A percentile compares a stretch with the other conserved stretches of the same genome.
Conservation (phyloP, 2,329 filamentous ascomycete species). For the Trichoderma hamatum region DNA sequence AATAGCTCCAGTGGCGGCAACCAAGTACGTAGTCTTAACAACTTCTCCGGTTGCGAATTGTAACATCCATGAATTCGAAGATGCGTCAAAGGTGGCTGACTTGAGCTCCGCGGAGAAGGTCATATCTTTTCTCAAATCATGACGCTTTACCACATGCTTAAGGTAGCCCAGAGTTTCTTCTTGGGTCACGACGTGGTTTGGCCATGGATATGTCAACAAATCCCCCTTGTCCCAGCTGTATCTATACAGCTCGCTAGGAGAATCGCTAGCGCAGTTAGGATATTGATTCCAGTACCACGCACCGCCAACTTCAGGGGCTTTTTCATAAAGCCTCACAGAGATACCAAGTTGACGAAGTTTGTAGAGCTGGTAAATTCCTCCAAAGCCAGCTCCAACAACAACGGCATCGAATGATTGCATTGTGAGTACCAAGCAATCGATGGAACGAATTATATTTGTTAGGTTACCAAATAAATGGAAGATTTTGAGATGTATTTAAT, state of each 20-base stretch:
- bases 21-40: background rate
- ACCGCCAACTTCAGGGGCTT: background rate
- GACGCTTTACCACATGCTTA: background rate
- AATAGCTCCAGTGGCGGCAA: background rate
- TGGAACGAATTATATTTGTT: no score
- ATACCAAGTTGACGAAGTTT: slow-evolving; percentile 2
- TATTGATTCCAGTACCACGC: slow-evolving; percentile 5
- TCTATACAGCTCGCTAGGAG: slow-evolving; percentile 7
- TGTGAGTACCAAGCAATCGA: no score
- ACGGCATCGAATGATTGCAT: background rate
- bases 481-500: no score
- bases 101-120: background rate
- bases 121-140: background rate
- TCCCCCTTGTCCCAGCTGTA: slow-evolving; percentile 1
- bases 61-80: background rate
- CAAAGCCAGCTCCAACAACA: background rate
- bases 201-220: background rate
- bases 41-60: background rate
- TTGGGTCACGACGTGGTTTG: background rate
- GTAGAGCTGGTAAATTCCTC: background rate
- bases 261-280: background rate
- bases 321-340: background rate
- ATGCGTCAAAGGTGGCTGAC: background rate
- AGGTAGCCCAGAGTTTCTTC: background rate
- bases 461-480: no score